Evolutionary conservation across 2,329 filamentous ascomycete species (phyloP).

Genomic region (Aspergillus sp.): DNA sequence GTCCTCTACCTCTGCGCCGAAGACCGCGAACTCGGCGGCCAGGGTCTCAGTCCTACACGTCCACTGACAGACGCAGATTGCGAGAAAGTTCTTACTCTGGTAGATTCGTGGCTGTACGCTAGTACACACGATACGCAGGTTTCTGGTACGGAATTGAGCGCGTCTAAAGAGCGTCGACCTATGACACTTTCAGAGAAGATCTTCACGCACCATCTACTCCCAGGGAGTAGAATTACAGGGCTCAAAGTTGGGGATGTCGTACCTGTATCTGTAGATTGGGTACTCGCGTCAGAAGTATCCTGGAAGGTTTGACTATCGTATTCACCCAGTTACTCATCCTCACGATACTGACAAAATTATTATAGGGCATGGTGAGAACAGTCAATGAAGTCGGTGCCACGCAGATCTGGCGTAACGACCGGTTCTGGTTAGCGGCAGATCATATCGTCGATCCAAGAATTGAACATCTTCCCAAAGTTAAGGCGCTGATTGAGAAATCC

Average conservation of each 20-base stretch:
- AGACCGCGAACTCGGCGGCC: neutral
- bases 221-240: neutral
- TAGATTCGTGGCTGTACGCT: neutral
- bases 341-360: neutral
- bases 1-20: neutral
- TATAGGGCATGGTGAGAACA: conserved; percentile 36
- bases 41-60: neutral
- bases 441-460: conserved; percentile 44
- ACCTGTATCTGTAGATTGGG: conserved; percentile 41
- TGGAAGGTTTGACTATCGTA: conserved; percentile 25
- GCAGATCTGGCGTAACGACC: conserved; percentile 44
- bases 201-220: conserved; percentile 35
- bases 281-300: conserved; percentile 39
- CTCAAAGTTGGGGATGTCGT: conserved; percentile 37
- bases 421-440: conserved; percentile 47
- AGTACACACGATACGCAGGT: neutral
- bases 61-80: neutral
- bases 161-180: neutral
- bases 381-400: conserved; percentile 36
- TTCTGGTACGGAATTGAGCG: neutral
- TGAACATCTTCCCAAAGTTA: conserved; percentile 29
- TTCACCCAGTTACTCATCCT: neutral
- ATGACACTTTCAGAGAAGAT: conserved; percentile 29
- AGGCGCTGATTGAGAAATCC: conserved; percentile 30
- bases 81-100: neutral